These are phyloP conservation scores for Nigrospora oryzae DNA, from an alignment of 2,329 filamentous ascomycete genomes.

Conservation along the genomic window DNA sequence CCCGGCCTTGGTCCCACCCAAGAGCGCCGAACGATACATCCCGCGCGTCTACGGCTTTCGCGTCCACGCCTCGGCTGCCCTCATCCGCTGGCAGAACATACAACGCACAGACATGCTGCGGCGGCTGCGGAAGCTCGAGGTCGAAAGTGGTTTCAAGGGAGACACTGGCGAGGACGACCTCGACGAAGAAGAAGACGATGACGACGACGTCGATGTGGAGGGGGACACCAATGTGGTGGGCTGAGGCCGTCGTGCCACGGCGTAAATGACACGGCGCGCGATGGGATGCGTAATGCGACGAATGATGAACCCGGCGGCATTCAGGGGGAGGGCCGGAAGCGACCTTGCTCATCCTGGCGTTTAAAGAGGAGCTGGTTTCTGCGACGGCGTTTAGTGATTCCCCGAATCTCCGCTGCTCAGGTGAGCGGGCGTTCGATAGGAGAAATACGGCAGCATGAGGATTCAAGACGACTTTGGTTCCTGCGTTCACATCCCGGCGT, in stretches of 20 bases:
- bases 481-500: too few species aligned
- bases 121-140: slow-evolving; percentile 59
- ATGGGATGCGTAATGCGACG: too few species aligned
- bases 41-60: slow-evolving; percentile 93
- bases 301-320: too few species aligned
- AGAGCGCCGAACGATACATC: slow-evolving; percentile 78
- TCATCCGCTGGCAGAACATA: slow-evolving; percentile 84
- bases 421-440: neutral
- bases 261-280: too few species aligned
- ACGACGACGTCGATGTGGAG: slow-evolving; percentile 33
- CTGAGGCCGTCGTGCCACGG: neutral
- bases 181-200: slow-evolving; percentile 57
- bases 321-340: neutral
- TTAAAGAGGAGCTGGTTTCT: slow-evolving; percentile 1
- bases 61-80: slow-evolving; percentile 79
- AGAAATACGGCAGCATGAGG: neutral
- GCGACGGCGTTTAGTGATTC: slow-evolving; percentile 2
- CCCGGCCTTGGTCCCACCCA: slow-evolving; percentile 77
- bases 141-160: slow-evolving; percentile 76
- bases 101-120: slow-evolving; percentile 76
- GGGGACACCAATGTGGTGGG: slow-evolving; percentile 2
- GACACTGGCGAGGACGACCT: slow-evolving; percentile 50
- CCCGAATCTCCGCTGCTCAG: slow-evolving; percentile 1
- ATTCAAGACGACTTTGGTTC: too few species aligned
- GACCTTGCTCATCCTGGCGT: slow-evolving; percentile 1